A percentile compares a stretch with the other conserved stretches of the same genome.
Evolutionary conservation across 352 stramenopile genomes (phyloP).

Genomic region (Saprolegnia diclina): DNA sequence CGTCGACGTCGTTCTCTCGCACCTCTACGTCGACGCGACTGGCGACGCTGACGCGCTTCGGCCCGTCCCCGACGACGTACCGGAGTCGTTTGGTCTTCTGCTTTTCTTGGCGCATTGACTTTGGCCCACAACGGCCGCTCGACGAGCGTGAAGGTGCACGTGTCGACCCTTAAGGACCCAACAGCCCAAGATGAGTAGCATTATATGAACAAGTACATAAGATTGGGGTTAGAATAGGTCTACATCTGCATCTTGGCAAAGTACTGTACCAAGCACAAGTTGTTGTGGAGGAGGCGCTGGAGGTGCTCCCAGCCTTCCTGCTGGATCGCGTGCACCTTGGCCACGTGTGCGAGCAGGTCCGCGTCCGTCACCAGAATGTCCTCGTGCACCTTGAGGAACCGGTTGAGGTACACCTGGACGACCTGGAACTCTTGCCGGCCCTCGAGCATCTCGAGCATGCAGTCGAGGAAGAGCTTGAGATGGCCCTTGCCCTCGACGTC

Average conservation of each 20-base stretch:
- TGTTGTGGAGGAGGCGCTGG: constrained; percentile 77
- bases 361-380: constrained; percentile 57
- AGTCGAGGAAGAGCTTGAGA: constrained; percentile 56
- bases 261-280: constrained; percentile 82
- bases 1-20: no score
- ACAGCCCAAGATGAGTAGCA: no score
- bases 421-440: constrained; percentile 69
- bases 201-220: no score
- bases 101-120: no score
- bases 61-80: no score
- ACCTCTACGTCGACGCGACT: no score
- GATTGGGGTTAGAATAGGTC: no score
- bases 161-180: no score
- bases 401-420: constrained; percentile 79
- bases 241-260: constrained; percentile 86
- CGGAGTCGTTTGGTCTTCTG: no score
- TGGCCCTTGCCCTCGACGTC: constrained; percentile 64
- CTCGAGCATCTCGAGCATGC: constrained; percentile 58
- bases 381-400: constrained; percentile 80
- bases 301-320: constrained; percentile 74
- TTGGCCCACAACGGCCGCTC: no score
- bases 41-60: no score
- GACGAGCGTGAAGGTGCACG: no score
- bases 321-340: constrained; percentile 51
- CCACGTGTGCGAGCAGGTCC: constrained; percentile 47